phyloP scores from a whole-genome alignment of 148 eudicot species.

The Rheum nobile region DNA sequence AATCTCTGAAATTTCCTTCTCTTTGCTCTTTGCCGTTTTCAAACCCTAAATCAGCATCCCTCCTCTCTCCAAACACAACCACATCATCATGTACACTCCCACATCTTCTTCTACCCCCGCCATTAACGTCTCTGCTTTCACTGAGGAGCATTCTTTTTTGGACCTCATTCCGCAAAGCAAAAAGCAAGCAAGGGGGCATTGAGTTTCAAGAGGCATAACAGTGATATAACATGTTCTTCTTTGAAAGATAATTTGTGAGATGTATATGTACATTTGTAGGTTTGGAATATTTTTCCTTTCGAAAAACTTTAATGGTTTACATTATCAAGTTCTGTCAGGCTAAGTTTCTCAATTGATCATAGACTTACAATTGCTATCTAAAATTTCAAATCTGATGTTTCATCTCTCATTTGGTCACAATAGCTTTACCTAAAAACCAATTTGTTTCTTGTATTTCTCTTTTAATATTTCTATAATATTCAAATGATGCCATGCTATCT shows the following conservation, averaged over 20 bases:
- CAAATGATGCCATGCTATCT: background rate
- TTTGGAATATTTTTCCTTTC: background rate
- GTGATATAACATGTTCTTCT: background rate
- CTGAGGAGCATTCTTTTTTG: conserved; percentile 45
- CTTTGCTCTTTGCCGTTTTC: too few relatives aligned
- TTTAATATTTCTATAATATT: background rate
- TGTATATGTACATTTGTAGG: background rate
- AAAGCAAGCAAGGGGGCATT: conserved; percentile 57
- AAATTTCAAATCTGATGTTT: background rate
- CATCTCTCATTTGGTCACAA: background rate
- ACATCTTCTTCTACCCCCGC: too few relatives aligned
- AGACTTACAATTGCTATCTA: background rate
- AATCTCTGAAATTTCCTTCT: too few relatives aligned
- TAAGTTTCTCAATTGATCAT: background rate
- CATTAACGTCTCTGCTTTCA: too few relatives aligned
- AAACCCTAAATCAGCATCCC: too few relatives aligned
- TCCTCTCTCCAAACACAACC: too few relatives aligned
- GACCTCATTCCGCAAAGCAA: conserved; percentile 51
- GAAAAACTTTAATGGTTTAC: background rate
- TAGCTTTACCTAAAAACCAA: background rate
- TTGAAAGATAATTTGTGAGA: background rate
- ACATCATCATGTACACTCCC: too few relatives aligned
- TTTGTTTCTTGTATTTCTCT: background rate
- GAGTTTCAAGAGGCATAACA: conserved; percentile 1
- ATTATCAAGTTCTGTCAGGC: background rate